A percentile compares a stretch with the other conserved stretches of the same genome.
These are phyloP conservation scores for Penicillium odoratum DNA, from an alignment of 495 filamentous ascomycete species.

Conservation along the genomic window DNA sequence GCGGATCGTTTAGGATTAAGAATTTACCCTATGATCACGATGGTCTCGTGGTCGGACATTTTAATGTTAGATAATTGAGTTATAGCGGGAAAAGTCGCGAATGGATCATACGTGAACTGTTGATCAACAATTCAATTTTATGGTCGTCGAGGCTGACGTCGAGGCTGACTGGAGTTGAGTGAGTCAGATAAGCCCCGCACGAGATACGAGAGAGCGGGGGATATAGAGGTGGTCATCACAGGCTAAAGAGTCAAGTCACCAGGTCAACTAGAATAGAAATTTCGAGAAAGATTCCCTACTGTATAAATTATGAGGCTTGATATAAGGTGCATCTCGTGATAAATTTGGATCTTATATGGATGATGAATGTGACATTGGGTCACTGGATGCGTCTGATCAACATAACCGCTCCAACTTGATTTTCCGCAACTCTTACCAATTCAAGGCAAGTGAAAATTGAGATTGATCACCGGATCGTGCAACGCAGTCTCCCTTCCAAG, in stretches of 20 bases:
- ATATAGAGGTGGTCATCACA: background rate
- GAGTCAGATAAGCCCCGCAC: slow-evolving; percentile 1
- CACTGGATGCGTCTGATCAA: background rate
- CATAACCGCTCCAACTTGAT: background rate
- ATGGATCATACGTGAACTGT: background rate
- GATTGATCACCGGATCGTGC: slow-evolving; percentile 13
- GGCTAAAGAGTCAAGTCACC: background rate
- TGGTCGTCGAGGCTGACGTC: background rate
- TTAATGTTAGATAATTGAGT: no score
- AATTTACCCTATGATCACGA: slow-evolving; percentile 47
- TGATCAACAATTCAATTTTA: no score
- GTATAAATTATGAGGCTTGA: background rate
- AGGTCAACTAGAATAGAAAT: background rate
- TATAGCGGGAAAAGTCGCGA: background rate
- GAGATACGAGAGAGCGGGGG: background rate
- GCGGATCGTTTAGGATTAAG: background rate
- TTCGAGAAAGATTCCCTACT: no score
- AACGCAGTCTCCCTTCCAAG: slow-evolving; percentile 13
- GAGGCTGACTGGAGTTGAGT: background rate
- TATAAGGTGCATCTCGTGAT: slow-evolving; percentile 2
- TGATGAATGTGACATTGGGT: background rate
- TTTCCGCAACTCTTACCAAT: background rate
- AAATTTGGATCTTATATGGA: background rate
- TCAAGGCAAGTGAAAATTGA: slow-evolving; percentile 5
- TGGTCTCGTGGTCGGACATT: slow-evolving; percentile 36